These are phyloP conservation scores for Wickerhamomyces mucosus DNA, from an alignment of 805 yeast species.

Conservation along the genomic window DNA sequence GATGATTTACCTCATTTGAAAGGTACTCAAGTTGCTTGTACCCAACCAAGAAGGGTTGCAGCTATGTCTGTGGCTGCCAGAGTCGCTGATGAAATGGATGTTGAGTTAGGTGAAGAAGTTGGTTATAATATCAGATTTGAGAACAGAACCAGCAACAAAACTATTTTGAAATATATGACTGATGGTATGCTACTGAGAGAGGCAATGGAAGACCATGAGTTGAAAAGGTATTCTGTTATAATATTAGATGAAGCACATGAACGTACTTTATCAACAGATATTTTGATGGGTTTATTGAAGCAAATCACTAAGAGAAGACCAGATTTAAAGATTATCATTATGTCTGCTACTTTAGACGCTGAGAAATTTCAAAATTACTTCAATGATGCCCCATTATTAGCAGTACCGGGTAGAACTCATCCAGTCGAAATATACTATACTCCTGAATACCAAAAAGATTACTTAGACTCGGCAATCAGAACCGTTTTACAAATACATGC, in stretches of 20 bases:
- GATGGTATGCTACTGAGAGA: constrained; percentile 97
- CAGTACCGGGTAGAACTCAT: constrained; percentile 96
- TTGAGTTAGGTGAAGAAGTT: constrained; percentile 82
- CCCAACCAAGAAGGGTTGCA: constrained; percentile 96
- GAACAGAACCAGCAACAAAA: constrained; percentile 70
- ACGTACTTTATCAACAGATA: constrained; percentile 93
- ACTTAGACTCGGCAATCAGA: constrained; percentile 88
- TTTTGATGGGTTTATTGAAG: constrained; percentile 88
- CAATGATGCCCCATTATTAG: constrained; percentile 83
- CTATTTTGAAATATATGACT: constrained; percentile 91
- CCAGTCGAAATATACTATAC: constrained; percentile 97
- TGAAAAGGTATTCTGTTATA: constrained; percentile 75
- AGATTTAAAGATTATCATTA: constrained; percentile 83
- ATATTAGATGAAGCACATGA: constrained; percentile 98
- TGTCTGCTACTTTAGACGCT: constrained; percentile 98
- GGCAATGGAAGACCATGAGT: constrained; percentile 92
- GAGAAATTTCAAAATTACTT: constrained; percentile 90
- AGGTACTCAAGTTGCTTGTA: constrained; percentile 88
- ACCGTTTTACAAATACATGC: constrained; percentile 96
- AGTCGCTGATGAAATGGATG: constrained; percentile 97
- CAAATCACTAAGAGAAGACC: constrained; percentile 72
- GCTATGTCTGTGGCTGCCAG: constrained; percentile 98
- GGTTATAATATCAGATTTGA: constrained; percentile 95
- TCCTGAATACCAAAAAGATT: constrained; percentile 93
- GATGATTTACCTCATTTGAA: constrained; percentile 87